These are phyloP conservation scores for Cicer cuneatum DNA, from an alignment of 306 rosid species.

Conservation along the genomic window DNA sequence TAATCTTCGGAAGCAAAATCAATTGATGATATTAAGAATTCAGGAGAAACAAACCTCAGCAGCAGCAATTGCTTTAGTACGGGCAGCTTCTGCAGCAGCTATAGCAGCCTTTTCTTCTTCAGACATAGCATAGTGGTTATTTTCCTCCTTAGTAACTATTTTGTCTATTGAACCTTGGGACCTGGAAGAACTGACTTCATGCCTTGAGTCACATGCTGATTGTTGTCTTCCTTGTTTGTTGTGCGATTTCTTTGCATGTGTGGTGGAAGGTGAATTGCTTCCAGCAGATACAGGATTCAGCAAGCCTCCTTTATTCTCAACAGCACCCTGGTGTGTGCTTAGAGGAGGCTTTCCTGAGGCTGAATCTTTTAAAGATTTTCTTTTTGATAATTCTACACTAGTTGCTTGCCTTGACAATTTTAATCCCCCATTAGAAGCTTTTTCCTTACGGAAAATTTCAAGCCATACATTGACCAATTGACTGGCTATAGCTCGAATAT, in stretches of 20 bases:
- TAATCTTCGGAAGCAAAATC: conserved; percentile 37
- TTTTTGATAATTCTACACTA: conserved; percentile 68
- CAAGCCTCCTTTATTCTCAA: conserved; percentile 64
- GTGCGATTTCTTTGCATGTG: conserved; percentile 58
- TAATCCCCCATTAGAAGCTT: conserved; percentile 80
- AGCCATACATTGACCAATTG: conserved; percentile 99
- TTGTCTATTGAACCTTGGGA: conserved; percentile 64
- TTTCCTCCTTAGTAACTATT: conserved; percentile 51
- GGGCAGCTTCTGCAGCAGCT: conserved; percentile 98
- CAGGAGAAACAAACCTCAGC: conserved; percentile 76
- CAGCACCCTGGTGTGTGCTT: conserved; percentile 60
- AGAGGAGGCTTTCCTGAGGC: conserved; percentile 85
- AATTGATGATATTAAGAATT: conserved; percentile 10
- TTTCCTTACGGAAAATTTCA: conserved; percentile 95
- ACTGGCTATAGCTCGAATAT: conserved; percentile 97
- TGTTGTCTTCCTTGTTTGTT: conserved; percentile 64
- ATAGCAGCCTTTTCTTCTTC: conserved; percentile 95
- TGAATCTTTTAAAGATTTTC: conserved; percentile 70
- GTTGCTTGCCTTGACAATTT: conserved; percentile 73
- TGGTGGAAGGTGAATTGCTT: conserved; percentile 58
- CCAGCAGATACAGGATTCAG: conserved; percentile 60
- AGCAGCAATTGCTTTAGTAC: conserved; percentile 93
- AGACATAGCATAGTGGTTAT: conserved; percentile 55
- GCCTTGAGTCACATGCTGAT: conserved; percentile 58
- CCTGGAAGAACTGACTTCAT: conserved; percentile 68